Evolutionary conservation across 2,329 filamentous ascomycete genomes (phyloP).

Genomic region (Aspergillus jensenii): DNA sequence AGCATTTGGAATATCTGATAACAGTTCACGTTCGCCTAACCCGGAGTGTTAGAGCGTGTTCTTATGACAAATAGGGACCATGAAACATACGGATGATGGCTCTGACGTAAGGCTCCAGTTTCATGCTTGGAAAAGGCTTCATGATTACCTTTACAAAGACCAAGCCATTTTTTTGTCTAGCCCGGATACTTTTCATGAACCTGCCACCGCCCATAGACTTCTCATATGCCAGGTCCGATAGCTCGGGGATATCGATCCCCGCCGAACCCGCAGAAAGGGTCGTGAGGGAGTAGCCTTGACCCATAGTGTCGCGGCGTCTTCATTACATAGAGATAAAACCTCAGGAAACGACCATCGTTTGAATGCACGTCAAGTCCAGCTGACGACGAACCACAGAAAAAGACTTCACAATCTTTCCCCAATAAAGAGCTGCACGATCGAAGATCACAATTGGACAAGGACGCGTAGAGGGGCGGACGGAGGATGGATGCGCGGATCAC

Average conservation of each 20-base stretch:
- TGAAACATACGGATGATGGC: slow-evolving; percentile 67
- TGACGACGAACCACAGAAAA: not conserved
- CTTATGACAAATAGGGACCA: not conserved
- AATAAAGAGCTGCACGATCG: not conserved
- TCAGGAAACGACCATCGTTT: not conserved
- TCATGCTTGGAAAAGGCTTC: slow-evolving; percentile 83
- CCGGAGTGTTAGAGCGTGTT: slow-evolving; percentile 17
- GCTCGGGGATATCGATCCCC: slow-evolving; percentile 89
- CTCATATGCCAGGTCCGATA: slow-evolving; percentile 88
- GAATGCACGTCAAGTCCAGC: not conserved
- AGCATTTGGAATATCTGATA: slow-evolving; percentile 86
- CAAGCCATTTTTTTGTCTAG: slow-evolving; percentile 83
- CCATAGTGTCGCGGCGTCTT: slow-evolving; percentile 61
- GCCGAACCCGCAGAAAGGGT: slow-evolving; percentile 88
- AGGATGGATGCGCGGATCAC: slow-evolving; percentile 1
- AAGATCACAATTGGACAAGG: slow-evolving; percentile 1
- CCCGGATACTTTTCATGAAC: slow-evolving; percentile 95
- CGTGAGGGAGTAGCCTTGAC: slow-evolving; percentile 92
- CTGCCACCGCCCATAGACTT: slow-evolving; percentile 86
- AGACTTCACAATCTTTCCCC: not conserved
- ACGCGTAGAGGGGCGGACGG: not conserved
- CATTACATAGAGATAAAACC: slow-evolving; percentile 26
- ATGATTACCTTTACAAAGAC: slow-evolving; percentile 93
- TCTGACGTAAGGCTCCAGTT: slow-evolving; percentile 75
- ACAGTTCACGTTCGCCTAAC: slow-evolving; percentile 72